These are phyloP conservation scores for Spathaspora boniae DNA, from an alignment of 805 yeast species.

Conservation along the genomic window DNA sequence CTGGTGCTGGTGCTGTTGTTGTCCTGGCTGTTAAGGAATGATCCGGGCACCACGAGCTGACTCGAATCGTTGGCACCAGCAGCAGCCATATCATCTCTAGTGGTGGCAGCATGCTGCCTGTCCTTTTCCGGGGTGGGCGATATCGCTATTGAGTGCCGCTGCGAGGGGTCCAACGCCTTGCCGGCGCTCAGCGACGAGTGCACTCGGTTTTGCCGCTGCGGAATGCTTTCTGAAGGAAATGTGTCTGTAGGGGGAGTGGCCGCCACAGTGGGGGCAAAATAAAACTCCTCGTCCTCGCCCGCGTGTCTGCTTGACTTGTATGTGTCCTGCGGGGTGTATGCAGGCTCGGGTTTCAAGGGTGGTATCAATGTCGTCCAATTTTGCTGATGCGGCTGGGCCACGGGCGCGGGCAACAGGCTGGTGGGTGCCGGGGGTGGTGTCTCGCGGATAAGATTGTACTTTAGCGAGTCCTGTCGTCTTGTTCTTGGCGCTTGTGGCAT, in stretches of 20 bases:
- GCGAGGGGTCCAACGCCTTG: slow-evolving; percentile 9
- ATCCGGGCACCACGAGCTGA: neutral
- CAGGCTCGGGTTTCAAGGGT: slow-evolving; percentile 17
- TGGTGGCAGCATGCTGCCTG: neutral
- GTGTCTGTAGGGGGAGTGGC: no score
- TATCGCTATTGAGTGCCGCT: slow-evolving; percentile 28
- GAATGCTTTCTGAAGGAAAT: no score
- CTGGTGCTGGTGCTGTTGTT: neutral
- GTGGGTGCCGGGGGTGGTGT: neutral
- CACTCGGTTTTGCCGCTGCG: no score
- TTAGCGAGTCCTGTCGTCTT: neutral
- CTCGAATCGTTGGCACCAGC: neutral
- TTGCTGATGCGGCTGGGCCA: slow-evolving; percentile 2
- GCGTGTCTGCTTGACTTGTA: no score
- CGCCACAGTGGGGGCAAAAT: no score
- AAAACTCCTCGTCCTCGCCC: no score
- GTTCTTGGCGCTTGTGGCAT: neutral
- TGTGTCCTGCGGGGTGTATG: slow-evolving; percentile 14
- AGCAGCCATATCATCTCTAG: neutral
- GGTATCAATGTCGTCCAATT: slow-evolving; percentile 34
- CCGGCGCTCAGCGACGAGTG: no score
- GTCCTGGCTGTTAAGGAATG: neutral
- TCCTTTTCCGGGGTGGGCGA: slow-evolving; percentile 16
- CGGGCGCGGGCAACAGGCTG: neutral
- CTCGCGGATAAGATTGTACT: neutral